A percentile compares a stretch with the other conserved stretches of the same genome.
These are phyloP conservation scores for Candida ipomoeae DNA, from an alignment of 805 yeast genomes.

Conservation along the genomic window DNA sequence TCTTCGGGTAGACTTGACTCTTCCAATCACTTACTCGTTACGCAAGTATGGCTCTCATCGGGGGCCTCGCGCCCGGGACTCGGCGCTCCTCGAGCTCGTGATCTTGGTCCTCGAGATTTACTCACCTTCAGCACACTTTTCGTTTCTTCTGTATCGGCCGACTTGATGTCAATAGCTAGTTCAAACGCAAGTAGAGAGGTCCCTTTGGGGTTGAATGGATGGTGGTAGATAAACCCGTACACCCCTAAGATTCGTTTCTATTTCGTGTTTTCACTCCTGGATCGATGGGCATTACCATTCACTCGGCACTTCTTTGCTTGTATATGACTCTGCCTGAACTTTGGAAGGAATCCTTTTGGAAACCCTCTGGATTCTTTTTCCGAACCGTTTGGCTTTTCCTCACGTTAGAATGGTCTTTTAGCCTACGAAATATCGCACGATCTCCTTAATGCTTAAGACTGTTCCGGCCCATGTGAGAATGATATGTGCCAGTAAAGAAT, in stretches of 20 bases:
- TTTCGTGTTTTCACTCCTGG: neutral
- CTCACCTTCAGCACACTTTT: neutral
- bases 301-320: neutral
- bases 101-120: neutral
- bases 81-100: neutral
- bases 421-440: neutral
- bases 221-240: constrained; percentile 9
- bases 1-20: constrained; percentile 7
- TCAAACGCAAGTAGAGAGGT: neutral
- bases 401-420: neutral
- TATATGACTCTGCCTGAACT: neutral
- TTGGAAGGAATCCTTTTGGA: too few relatives aligned
- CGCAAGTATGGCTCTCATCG: constrained; percentile 3
- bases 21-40: constrained; percentile 16
- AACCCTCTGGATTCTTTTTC: too few relatives aligned
- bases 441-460: neutral
- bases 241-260: constrained; percentile 11
- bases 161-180: constrained; percentile 2
- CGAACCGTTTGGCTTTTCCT: neutral
- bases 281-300: neutral
- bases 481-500: neutral
- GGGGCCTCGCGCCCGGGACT: neutral
- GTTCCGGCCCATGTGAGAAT: constrained; percentile 15
- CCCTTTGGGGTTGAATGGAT: constrained; percentile 2
- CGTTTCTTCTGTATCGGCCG: neutral